A percentile compares a stretch with the other conserved stretches of the same genome.
Evolutionary conservation across 2,329 filamentous ascomycete species (phyloP).

Genomic region (Teratosphaeria gauchensis): DNA sequence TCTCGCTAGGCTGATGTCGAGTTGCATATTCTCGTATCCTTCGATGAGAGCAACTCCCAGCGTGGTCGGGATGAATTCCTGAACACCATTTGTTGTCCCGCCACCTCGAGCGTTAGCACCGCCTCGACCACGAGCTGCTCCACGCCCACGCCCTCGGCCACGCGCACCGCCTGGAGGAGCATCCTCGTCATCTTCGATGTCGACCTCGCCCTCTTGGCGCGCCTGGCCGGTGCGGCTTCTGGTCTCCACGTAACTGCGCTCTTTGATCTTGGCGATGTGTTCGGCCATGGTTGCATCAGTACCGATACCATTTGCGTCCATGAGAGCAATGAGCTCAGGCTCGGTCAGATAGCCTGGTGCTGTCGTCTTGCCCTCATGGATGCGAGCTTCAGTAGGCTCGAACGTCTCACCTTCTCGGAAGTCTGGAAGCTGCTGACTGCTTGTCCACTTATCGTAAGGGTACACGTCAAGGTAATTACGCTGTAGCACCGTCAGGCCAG

Average conservation of each 20-base stretch:
- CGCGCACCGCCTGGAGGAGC: conserved; percentile 26
- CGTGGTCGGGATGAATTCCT: conserved; percentile 87
- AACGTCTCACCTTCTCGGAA: conserved; percentile 75
- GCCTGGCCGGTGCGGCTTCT: conserved; percentile 34
- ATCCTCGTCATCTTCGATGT: conserved; percentile 22
- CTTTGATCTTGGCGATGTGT: conserved; percentile 92
- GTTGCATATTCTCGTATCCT: conserved; percentile 88
- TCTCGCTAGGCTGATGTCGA: conserved; percentile 87
- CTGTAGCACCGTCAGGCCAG: conserved; percentile 75
- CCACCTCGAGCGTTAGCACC: conserved; percentile 39
- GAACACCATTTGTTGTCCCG: conserved; percentile 43
- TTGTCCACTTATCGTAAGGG: conserved; percentile 92
- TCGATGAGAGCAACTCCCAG: conserved; percentile 85
- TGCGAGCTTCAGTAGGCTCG: conserved; percentile 76
- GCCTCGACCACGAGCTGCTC: conserved; percentile 32
- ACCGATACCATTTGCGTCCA: conserved; percentile 97
- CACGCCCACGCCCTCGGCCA: conserved; percentile 30
- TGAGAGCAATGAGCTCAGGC: conserved; percentile 86
- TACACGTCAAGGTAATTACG: conserved; percentile 94
- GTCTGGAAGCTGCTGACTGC: conserved; percentile 68
- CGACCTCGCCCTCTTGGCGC: conserved; percentile 24
- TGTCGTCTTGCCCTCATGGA: conserved; percentile 82
- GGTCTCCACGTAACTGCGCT: conserved; percentile 74
- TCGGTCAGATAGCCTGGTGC: conserved; percentile 84
- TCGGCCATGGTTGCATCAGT: conserved; percentile 99